phyloP scores from a whole-genome alignment of 495 filamentous ascomycete genomes.

The Lasiosphaeria hispida region DNA sequence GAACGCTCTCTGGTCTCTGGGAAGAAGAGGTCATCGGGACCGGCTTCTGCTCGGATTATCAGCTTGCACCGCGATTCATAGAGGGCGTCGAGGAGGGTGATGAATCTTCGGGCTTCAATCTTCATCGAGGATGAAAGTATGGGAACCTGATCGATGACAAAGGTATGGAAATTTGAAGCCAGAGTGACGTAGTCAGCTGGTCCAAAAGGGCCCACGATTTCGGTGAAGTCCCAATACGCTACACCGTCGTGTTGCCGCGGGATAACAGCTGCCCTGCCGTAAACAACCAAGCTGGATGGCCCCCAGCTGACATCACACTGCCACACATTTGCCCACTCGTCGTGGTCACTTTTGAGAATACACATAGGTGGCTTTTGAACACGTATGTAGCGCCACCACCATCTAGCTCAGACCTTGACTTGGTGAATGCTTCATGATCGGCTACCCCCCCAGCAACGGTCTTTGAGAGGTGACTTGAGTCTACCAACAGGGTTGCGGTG shows the following conservation, averaged over 20 bases:
- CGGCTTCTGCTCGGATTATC: slow-evolving; percentile 53
- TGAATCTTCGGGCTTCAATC: slow-evolving; percentile 70
- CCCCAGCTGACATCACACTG: slow-evolving; percentile 28
- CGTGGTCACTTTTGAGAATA: slow-evolving; percentile 24
- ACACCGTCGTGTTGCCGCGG: slow-evolving; percentile 48
- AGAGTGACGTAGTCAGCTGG: slow-evolving; percentile 72
- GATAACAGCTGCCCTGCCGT: slow-evolving; percentile 56
- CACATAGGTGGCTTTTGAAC: slow-evolving; percentile 32
- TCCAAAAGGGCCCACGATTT: slow-evolving; percentile 59
- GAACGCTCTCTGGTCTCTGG: slow-evolving; percentile 43
- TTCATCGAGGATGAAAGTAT: slow-evolving; percentile 56
- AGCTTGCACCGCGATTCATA: slow-evolving; percentile 70
- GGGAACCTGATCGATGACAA: slow-evolving; percentile 62
- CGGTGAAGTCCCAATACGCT: slow-evolving; percentile 56
- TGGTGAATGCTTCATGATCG: not conserved
- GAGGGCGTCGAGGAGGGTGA: slow-evolving; percentile 67
- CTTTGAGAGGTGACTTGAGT: too few species aligned
- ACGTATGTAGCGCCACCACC: not conserved
- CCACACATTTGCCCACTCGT: not conserved
- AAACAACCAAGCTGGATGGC: slow-evolving; percentile 51
- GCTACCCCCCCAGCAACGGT: too few species aligned
- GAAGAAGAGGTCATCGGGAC: slow-evolving; percentile 68
- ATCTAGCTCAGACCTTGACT: not conserved
- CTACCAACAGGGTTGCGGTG: not conserved
- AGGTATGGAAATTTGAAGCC: slow-evolving; percentile 65